Conservation (phyloP, 495 filamentous ascomycete genomes). For the Alectoria sarmentosa region DNA sequence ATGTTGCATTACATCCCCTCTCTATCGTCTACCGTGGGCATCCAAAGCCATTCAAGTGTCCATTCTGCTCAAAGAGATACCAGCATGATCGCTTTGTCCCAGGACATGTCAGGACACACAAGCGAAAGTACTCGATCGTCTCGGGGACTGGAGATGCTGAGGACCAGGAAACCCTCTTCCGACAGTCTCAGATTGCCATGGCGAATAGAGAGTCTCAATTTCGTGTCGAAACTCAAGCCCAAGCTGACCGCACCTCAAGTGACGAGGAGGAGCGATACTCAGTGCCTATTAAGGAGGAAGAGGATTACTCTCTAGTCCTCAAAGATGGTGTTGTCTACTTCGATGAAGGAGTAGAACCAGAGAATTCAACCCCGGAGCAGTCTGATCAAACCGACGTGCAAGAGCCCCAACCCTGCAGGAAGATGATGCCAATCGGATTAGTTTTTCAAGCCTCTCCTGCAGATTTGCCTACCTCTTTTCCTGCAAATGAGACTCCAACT, state of each 20-base stretch:
- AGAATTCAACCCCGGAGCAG: background rate
- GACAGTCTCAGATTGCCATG: conserved; percentile 3
- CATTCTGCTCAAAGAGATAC: conserved; percentile 9
- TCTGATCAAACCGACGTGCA: background rate
- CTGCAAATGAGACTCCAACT: background rate
- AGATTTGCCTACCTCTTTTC: background rate
- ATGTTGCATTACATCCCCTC: conserved; percentile 6
- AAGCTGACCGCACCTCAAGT: background rate
- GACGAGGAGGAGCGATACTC: background rate
- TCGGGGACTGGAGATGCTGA: background rate
- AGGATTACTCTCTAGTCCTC: background rate
- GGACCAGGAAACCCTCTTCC: conserved; percentile 5
- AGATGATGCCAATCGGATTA: conserved; percentile 2
- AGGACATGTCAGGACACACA: conserved; percentile 13
- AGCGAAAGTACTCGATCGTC: background rate
- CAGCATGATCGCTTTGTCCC: background rate
- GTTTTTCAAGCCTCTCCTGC: background rate
- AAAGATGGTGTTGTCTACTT: background rate
- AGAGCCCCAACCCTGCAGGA: background rate
- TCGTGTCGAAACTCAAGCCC: background rate
- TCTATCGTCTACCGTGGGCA: background rate
- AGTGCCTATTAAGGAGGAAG: background rate
- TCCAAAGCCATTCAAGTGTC: conserved; percentile 12
- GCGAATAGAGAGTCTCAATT: background rate
- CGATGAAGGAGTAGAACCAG: background rate